A percentile compares a stretch with the other conserved stretches of the same genome.
These are phyloP conservation scores for Diplocarpon rosae DNA, from an alignment of 2,329 filamentous ascomycete genomes.

Conservation along the genomic window DNA sequence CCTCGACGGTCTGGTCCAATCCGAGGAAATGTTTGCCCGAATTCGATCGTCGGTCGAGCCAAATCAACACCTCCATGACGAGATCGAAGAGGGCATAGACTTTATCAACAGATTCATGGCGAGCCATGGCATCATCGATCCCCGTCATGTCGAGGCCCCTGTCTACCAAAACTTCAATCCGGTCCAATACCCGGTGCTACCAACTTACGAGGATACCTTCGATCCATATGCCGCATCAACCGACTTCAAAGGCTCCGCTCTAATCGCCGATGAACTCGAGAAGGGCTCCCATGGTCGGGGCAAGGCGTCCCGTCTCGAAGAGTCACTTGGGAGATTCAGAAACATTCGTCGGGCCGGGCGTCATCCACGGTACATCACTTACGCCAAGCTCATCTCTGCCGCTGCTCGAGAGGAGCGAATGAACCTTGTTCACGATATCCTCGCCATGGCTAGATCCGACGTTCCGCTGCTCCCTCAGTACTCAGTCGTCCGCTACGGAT, in stretches of 20 bases:
- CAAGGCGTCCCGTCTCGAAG: slow-evolving; percentile 61
- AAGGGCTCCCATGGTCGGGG: slow-evolving; percentile 53
- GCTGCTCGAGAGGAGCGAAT: slow-evolving; percentile 78
- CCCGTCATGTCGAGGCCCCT: slow-evolving; percentile 38
- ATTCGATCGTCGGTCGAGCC: slow-evolving; percentile 50
- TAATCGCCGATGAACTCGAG: slow-evolving; percentile 85
- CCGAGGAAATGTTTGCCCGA: slow-evolving; percentile 76
- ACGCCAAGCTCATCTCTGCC: slow-evolving; percentile 86
- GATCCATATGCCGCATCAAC: slow-evolving; percentile 86
- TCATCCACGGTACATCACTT: slow-evolving; percentile 91
- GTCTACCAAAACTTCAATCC: slow-evolving; percentile 35
- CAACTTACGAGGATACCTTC: slow-evolving; percentile 67
- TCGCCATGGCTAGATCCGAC: slow-evolving; percentile 81
- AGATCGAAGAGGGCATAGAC: slow-evolving; percentile 79
- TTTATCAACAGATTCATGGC: slow-evolving; percentile 52
- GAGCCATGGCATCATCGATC: slow-evolving; percentile 41
- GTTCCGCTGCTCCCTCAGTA: slow-evolving; percentile 79
- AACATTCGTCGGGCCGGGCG: slow-evolving; percentile 89
- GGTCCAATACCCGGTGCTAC: slow-evolving; percentile 43
- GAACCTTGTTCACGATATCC: slow-evolving; percentile 73
- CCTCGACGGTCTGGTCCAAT: slow-evolving; percentile 67
- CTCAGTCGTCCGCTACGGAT: slow-evolving; percentile 81
- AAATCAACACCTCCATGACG: slow-evolving; percentile 53
- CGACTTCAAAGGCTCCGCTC: slow-evolving; percentile 84
- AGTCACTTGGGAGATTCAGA: slow-evolving; percentile 72